These are phyloP conservation scores for Dillenia turbinata DNA, from an alignment of 164 flowering plant genomes.

Conservation along the genomic window DNA sequence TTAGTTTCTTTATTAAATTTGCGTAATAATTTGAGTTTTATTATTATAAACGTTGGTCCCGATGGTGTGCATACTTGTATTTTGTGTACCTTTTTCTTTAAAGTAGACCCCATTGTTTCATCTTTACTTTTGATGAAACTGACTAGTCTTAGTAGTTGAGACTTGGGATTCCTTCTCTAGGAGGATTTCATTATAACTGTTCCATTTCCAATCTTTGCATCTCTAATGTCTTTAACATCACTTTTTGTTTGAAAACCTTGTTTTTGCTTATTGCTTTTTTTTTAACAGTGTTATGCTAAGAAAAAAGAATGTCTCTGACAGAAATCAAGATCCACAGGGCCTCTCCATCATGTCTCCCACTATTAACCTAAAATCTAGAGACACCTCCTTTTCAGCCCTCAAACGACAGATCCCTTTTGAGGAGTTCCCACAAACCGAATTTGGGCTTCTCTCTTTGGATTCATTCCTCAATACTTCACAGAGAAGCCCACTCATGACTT, in stretches of 20 bases:
- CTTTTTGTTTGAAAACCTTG: too few relatives aligned
- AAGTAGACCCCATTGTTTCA: slow-evolving; percentile 21
- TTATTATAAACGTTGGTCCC: too few relatives aligned
- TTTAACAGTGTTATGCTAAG: slow-evolving; percentile 34
- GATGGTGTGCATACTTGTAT: too few relatives aligned
- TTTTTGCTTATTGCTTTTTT: not conserved
- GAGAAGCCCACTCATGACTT: slow-evolving; percentile 22
- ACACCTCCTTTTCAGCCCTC: slow-evolving; percentile 27
- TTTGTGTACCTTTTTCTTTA: slow-evolving; percentile 13
- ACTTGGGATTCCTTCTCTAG: slow-evolving; percentile 23
- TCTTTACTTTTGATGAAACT: slow-evolving; percentile 20
- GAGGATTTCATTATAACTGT: slow-evolving; percentile 4
- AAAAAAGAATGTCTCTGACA: slow-evolving; percentile 25
- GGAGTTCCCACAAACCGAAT: slow-evolving; percentile 34
- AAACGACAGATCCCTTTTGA: slow-evolving; percentile 46
- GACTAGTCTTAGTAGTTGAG: slow-evolving; percentile 17
- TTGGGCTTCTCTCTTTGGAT: slow-evolving; percentile 54
- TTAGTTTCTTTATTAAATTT: not conserved
- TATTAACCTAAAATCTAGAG: slow-evolving; percentile 28
- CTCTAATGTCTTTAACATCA: too few relatives aligned
- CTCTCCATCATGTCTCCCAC: slow-evolving; percentile 39
- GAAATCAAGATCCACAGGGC: slow-evolving; percentile 35
- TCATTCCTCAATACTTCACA: slow-evolving; percentile 45
- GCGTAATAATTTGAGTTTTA: too few relatives aligned
- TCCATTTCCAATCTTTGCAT: not conserved